phyloP scores from a whole-genome alignment of 1,284 basidiomycete species.

The Ceratobasidium sp. region DNA sequence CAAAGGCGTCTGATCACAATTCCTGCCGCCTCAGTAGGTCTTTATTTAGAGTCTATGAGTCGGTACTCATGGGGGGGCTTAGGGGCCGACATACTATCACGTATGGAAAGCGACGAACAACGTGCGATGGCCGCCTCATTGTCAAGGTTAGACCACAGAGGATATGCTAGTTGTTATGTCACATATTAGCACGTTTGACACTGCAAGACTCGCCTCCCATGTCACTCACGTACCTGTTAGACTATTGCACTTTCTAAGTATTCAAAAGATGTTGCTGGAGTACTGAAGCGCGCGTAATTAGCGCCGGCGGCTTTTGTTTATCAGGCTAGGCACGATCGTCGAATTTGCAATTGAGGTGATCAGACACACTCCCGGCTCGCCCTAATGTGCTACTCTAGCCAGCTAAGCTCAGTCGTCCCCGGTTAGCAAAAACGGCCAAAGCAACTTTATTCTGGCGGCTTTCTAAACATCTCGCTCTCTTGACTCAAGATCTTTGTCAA shows the following conservation, averaged over 20 bases:
- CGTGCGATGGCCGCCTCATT: neutral
- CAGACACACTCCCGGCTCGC: constrained; percentile 1
- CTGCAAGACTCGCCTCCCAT: neutral
- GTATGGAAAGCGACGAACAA: neutral
- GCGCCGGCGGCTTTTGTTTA: neutral
- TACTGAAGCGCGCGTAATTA: too few species aligned
- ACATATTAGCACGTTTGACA: neutral
- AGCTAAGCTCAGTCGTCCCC: neutral
- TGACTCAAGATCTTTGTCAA: neutral
- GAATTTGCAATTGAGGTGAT: constrained; percentile 9
- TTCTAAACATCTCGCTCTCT: neutral
- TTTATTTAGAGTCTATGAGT: neutral
- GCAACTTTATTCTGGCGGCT: neutral
- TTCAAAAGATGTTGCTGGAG: too few species aligned
- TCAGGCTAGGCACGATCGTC: neutral
- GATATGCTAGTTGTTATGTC: neutral
- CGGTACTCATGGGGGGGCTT: neutral
- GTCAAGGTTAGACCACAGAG: neutral
- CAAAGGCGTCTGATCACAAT: neutral
- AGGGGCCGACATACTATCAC: constrained; percentile 10
- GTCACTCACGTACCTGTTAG: too few species aligned
- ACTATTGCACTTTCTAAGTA: too few species aligned
- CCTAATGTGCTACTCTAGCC: constrained; percentile 2
- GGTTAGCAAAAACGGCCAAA: neutral
- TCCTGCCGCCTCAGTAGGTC: neutral